Base-by-base conservation (phyloP, 768 basidiomycete species). In the Russula olivacea region DNA sequence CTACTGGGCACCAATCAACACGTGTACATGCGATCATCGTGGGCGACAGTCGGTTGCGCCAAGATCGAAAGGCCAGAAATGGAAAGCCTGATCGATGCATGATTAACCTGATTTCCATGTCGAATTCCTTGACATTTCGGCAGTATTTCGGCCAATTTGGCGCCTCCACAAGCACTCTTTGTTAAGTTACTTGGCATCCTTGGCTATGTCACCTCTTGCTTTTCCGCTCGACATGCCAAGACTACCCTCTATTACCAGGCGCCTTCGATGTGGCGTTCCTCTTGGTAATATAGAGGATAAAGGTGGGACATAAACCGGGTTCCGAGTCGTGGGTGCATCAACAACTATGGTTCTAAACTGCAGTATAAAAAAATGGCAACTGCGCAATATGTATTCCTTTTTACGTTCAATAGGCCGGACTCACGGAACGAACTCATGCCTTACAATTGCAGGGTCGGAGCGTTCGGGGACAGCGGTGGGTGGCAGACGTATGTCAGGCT, bases 371-470 rank as follows among this genome's bases (percentile, higher is more conserved):
- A 38, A 30, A 34, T 23, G 59, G 59, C 12, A 61, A 47, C 45
- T 54, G 41, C 52, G 59, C 52, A 47, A 17, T 19, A 14, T 17
- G 12, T 3, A 45, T 23, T 17, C 43, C 2, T 4, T 17, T 30
- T 59, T 51, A 59, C 48, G 49, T 59, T 52, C 14, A 41, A 10
- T 19, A 12, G 19, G 32, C 11, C 34, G 7, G 10, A 47, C 30
- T 30, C 30, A 6, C 30, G 6, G 30, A 30, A 30, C 30, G 30
- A 30, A 30, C 30, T 4, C 30, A 9, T 28, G 34, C 9, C 15
- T 36, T 8, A 14, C 38, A 15, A 54, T 40, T 60, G 59, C 59
- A 60, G 52, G n/a, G n/a, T 32, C 52, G 59, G 21, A 38, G 36
- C 14, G 12, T 36, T 36, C 1, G 11, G 11, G 15, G 56, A 48